Base-by-base conservation (phyloP, 805 yeast species). In the Wickerhamomyces ciferrii region DNA sequence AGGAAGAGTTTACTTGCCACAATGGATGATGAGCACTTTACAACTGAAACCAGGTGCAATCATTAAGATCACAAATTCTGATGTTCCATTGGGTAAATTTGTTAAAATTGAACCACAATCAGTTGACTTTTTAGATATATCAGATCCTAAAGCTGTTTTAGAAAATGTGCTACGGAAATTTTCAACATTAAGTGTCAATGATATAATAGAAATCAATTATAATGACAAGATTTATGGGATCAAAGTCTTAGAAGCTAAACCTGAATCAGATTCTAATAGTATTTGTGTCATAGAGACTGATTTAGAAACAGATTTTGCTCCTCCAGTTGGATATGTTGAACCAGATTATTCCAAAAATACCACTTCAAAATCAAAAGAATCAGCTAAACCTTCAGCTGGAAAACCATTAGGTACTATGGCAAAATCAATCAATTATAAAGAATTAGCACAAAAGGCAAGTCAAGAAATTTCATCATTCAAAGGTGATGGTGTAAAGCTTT, bases 271-370 rank as follows among this genome's bases (percentile, higher is more conserved):
- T 7, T 68, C 71, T 8, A 69, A 76, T 31, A 87, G 96, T 48
- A 84, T 92, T 14, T 92, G 97, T 72, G 97, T 94, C 5, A 88
- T 94, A 24, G 99, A 94, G 62, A 94, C 99, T 0, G 99, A 94
- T 69, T 73, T 94, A 50, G 96, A 88, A 48, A 96, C 97, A 0
- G 99, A 94, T 61, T 94, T 94, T 70, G 98, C 97, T 2, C 96
- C 99, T 2, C 99, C 99, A 0, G 96, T 92, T 5, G 99, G 99
- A 0, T 94, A 94, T 62, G 96, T 87, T 18, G 98, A 92, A 61
- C 97, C 97, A 1, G 90, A 87, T 52, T 79, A 78, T 63, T 25
- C 67, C 53, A 54, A 62, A 64, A 46, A 32, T 29, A n/a, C 32
- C 9, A 27, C 25, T 5, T 19, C 43, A 4, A 19, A 19, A 18